phyloP scores from a whole-genome alignment of 2,329 filamentous ascomycete species.

The Paraphoma chrysanthemicola region DNA sequence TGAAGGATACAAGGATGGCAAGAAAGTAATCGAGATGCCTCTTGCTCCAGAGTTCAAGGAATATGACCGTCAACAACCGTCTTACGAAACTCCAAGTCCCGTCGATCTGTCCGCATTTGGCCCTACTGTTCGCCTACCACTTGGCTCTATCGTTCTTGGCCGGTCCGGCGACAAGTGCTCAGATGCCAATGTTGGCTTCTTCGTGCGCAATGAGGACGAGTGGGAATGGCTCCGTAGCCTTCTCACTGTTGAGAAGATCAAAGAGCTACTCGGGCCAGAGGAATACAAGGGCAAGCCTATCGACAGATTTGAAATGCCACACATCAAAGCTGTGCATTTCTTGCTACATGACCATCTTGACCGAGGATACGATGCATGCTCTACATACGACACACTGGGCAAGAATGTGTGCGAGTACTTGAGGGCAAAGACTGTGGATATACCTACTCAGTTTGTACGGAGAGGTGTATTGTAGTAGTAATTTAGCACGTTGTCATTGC shows the following conservation, averaged over 20 bases:
- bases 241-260: constrained; percentile 35
- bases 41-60: constrained; percentile 23
- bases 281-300: constrained; percentile 43
- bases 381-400: constrained; percentile 55
- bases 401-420: constrained; percentile 58
- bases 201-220: constrained; percentile 39
- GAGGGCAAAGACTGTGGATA: constrained; percentile 53
- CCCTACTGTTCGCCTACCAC: constrained; percentile 42
- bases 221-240: constrained; percentile 40
- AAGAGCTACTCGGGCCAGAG: constrained; percentile 36
- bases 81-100: constrained; percentile 40
- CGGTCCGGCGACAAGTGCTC: constrained; percentile 44
- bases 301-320: constrained; percentile 49
- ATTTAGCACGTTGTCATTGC: too few species aligned
- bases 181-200: constrained; percentile 43
- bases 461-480: constrained; percentile 39
- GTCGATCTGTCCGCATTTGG: constrained; percentile 42
- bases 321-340: constrained; percentile 51
- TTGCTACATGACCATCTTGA: constrained; percentile 57
- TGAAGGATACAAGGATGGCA: constrained; percentile 19
- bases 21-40: constrained; percentile 25
- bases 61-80: constrained; percentile 34
- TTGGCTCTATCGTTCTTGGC: constrained; percentile 47
- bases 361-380: constrained; percentile 52
- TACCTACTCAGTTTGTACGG: constrained; percentile 53